Evolutionary conservation across 495 filamentous ascomycete genomes (phyloP).

Genomic region (Aspergillus haitiensis): DNA sequence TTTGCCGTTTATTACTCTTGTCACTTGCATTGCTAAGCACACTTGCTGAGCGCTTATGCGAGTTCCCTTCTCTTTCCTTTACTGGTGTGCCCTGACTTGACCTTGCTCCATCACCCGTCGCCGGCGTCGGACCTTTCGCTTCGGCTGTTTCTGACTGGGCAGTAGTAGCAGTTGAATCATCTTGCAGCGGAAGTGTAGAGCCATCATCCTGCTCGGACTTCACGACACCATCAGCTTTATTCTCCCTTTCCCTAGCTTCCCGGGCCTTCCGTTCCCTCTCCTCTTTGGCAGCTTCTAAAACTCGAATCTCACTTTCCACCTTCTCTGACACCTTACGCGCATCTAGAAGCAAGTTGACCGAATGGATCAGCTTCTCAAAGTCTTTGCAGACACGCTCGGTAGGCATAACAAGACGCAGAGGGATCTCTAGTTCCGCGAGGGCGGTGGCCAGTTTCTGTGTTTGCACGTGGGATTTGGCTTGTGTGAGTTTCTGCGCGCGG

Average conservation of each 20-base stretch:
- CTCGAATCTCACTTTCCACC: constrained; percentile 75
- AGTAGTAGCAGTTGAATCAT: constrained; percentile 14
- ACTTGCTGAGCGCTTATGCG: constrained; percentile 74
- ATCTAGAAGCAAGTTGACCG: constrained; percentile 76
- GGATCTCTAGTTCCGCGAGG: constrained; percentile 77
- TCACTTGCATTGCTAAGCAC: constrained; percentile 68
- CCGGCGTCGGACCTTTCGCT: not conserved
- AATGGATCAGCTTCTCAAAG: constrained; percentile 76
- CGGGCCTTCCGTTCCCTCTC: constrained; percentile 54
- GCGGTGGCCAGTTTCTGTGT: constrained; percentile 76
- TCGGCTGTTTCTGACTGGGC: constrained; percentile 8
- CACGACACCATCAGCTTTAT: constrained; percentile 28
- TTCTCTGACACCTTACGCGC: constrained; percentile 82
- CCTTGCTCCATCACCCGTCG: constrained; percentile 17
- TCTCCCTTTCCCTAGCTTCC: constrained; percentile 31
- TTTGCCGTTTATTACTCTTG: constrained; percentile 69
- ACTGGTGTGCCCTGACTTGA: constrained; percentile 16
- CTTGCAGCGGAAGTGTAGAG: constrained; percentile 22
- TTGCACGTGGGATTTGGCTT: constrained; percentile 79
- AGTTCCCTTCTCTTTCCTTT: constrained; percentile 32
- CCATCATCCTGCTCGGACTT: constrained; percentile 43
- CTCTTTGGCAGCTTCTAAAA: constrained; percentile 64
- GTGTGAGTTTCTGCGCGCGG: constrained; percentile 75
- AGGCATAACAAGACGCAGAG: constrained; percentile 77
- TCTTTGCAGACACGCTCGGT: constrained; percentile 75